Base-by-base conservation (phyloP, 1,284 basidiomycete genomes). In the Ganoderma resinaceum region DNA sequence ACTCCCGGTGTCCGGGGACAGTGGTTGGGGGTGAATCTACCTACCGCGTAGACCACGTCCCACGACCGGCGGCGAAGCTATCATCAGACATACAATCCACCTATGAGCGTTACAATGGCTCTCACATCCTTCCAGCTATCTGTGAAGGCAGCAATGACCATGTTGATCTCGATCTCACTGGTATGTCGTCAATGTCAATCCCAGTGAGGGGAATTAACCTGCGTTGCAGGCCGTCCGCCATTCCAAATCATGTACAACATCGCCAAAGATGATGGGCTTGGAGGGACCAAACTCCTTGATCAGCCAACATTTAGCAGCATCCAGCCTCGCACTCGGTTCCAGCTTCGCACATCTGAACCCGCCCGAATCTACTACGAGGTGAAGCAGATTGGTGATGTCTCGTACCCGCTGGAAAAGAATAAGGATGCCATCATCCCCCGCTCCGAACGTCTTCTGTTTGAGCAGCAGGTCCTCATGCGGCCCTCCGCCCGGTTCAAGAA, bases 331-430 rank as follows among this genome's bases (percentile, higher is more conserved):
- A 93, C 94, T 9, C 88, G 95, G 42, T 91, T 98, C 77, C 94
- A 96, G 73, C 86, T 99, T 31, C 91, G 90, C 67, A 96, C 94
- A 0, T 87, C 89, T 0, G 87, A 87, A 43, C 86, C 95, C 1
- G 96, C 96, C 3, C 87, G 90, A 66, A 93, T 97, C 77, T 92
- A 89, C 76, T 99, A 99, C 79, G 91, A 95, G 77, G 91, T 99
- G 72, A 90, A 92, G 71, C 92, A 94, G 75, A 88, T 99, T 26
- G 93, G 92, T 11, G 97, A 99, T 78, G 85, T 91, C 0, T 88
- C 93, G n/a, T 99, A 98, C 80, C 91, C 93, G 9, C 83, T 92
- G 42, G 84, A 85, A 18, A 89, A 89, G 74, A 86, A 89, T 79
- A 86, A 84, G 74, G 82, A 86, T 70, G 82, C 81, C 20, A 80